Evolutionary conservation across 148 eudicot species (phyloP).

Genomic region (Talinum fruticosum): DNA sequence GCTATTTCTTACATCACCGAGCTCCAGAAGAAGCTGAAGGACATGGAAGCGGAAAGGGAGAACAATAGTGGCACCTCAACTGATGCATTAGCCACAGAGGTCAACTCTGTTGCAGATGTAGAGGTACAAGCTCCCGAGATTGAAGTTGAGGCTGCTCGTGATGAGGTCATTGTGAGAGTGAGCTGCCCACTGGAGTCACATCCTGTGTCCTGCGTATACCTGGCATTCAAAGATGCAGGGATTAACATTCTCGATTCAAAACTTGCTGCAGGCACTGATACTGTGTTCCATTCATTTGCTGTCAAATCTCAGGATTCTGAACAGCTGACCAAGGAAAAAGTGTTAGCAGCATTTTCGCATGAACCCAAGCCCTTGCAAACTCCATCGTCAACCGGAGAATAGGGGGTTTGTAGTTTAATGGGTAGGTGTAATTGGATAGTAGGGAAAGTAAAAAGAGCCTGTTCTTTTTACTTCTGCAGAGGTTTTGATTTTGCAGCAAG

Average conservation of each 20-base stretch:
- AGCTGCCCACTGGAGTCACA: constrained; percentile 60
- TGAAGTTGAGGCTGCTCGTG: constrained; percentile 45
- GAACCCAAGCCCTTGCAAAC: constrained; percentile 38
- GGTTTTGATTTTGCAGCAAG: constrained; percentile 36
- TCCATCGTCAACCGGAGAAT: constrained; percentile 28
- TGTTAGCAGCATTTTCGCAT: constrained; percentile 50
- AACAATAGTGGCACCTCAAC: constrained; percentile 32
- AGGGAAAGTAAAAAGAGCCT: constrained; percentile 21
- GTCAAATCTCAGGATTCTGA: constrained; percentile 57
- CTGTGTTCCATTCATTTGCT: constrained; percentile 66
- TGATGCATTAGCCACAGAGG: constrained; percentile 31
- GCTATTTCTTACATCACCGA: constrained; percentile 85
- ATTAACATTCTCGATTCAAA: constrained; percentile 54
- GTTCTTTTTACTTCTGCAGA: constrained; percentile 27
- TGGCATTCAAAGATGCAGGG: constrained; percentile 56
- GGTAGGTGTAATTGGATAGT: constrained; percentile 37
- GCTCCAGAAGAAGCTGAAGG: constrained; percentile 70
- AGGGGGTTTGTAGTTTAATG: constrained; percentile 21
- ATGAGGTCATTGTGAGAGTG: constrained; percentile 61
- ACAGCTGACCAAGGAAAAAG: constrained; percentile 64
- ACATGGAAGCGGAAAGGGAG: constrained; percentile 63
- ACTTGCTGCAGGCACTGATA: constrained; percentile 51
- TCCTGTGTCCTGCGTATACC: constrained; percentile 60
- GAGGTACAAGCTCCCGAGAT: constrained; percentile 29
- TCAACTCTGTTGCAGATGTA: constrained; percentile 33